phyloP scores from a whole-genome alignment of 805 yeast species.

The Candida loeiensis region DNA sequence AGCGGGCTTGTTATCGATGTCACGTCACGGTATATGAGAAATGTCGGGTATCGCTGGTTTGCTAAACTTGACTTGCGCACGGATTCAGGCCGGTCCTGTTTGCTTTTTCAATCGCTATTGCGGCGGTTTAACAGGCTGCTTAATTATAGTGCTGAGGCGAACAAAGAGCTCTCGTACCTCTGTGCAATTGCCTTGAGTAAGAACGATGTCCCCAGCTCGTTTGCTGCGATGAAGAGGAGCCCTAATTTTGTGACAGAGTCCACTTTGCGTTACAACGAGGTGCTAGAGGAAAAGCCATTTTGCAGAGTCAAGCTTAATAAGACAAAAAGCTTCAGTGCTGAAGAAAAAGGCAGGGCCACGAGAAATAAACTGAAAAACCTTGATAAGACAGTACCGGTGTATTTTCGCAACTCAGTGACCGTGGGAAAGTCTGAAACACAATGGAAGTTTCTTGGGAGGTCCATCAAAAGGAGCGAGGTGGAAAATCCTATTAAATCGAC shows the following conservation, averaged over 20 bases:
- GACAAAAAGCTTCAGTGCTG: no score
- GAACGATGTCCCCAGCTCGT: constrained; percentile 21
- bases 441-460: constrained; percentile 35
- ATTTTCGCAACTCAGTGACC: constrained; percentile 18
- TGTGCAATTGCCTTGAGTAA: constrained; percentile 21
- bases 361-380: no score
- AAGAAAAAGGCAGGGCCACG: no score
- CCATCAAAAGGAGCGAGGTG: constrained; percentile 19
- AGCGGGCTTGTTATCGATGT: constrained; percentile 23
- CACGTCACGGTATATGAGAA: constrained; percentile 29
- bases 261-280: constrained; percentile 27
- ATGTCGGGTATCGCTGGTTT: constrained; percentile 30
- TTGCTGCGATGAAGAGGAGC: constrained; percentile 24
- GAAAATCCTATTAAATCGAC: constrained; percentile 19
- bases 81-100: constrained; percentile 21
- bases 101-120: constrained; percentile 24
- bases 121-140: constrained; percentile 16
- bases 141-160: constrained; percentile 5
- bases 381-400: constrained; percentile 16
- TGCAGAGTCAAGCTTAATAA: constrained; percentile 15
- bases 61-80: constrained; percentile 26
- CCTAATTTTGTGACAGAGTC: constrained; percentile 24
- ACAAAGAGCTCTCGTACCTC: constrained; percentile 20
- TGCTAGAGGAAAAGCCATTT: constrained; percentile 13
- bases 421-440: constrained; percentile 31